These are phyloP conservation scores for Dalbergia cochinchinensis DNA, from an alignment of 306 rosid species.

Conservation along the genomic window DNA sequence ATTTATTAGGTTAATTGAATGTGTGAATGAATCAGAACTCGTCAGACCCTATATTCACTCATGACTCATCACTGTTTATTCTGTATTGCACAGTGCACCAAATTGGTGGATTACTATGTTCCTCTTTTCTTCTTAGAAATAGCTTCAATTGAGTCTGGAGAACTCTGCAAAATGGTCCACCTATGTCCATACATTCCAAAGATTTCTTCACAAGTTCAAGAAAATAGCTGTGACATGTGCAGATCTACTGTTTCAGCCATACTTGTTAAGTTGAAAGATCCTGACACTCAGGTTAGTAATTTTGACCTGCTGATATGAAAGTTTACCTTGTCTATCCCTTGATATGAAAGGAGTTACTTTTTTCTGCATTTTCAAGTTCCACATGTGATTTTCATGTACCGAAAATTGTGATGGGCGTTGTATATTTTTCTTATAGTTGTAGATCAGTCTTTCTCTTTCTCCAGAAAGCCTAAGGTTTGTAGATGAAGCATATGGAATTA, in stretches of 20 bases:
- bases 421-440: too few relatives aligned
- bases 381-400: background rate
- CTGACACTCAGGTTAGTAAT: slow-evolving; percentile 77
- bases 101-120: slow-evolving; percentile 74
- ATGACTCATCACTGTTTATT: slow-evolving; percentile 4
- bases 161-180: slow-evolving; percentile 60
- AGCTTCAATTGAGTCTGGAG: slow-evolving; percentile 59
- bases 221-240: slow-evolving; percentile 75
- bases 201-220: slow-evolving; percentile 57
- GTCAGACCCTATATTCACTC: background rate
- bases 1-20: background rate
- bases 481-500: background rate
- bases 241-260: slow-evolving; percentile 69
- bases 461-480: background rate
- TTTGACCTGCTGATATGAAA: slow-evolving; percentile 6
- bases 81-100: slow-evolving; percentile 63
- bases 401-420: too few relatives aligned
- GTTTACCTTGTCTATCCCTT: slow-evolving; percentile 28
- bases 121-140: slow-evolving; percentile 73
- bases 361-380: background rate
- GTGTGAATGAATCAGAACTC: slow-evolving; percentile 27
- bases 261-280: slow-evolving; percentile 76
- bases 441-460: too few relatives aligned
- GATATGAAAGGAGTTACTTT: background rate
- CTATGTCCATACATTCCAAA: slow-evolving; percentile 62